These are phyloP conservation scores for Mycosphaerella sp. DNA, from an alignment of 2,329 filamentous ascomycete genomes.

Conservation along the genomic window DNA sequence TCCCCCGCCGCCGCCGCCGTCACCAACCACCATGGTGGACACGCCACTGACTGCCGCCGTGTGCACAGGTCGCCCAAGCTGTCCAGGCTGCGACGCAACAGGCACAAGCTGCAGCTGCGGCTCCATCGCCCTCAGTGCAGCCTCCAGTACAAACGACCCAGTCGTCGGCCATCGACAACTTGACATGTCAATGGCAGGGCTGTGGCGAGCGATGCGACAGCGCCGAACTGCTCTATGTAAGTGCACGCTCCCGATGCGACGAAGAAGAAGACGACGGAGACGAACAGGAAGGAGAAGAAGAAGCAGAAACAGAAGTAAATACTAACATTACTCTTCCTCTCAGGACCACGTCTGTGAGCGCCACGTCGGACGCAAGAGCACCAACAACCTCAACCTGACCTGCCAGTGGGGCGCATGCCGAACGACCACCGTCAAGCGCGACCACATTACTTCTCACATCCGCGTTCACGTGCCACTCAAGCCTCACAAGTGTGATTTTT, in stretches of 20 bases:
- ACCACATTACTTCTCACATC: conserved; percentile 98
- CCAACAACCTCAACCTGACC: conserved; percentile 95
- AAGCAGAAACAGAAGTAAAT: background rate
- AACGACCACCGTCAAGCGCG: conserved; percentile 95
- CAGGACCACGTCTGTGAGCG: conserved; percentile 98
- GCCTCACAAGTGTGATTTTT: conserved; percentile 98
- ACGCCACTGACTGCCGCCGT: background rate
- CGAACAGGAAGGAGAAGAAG: too few relatives aligned
- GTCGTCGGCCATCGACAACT: conserved; percentile 39
- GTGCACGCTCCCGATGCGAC: conserved; percentile 20
- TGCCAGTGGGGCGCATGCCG: conserved; percentile 96
- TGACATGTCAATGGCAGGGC: conserved; percentile 56
- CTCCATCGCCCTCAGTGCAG: conserved; percentile 29
- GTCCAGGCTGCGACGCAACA: conserved; percentile 29
- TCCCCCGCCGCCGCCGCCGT: too few relatives aligned
- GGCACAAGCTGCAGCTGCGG: conserved; percentile 24
- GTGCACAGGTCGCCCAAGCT: conserved; percentile 27
- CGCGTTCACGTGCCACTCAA: conserved; percentile 98
- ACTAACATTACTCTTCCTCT: conserved; percentile 2
- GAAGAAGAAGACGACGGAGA: background rate
- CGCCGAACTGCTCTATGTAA: conserved; percentile 58
- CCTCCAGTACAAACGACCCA: conserved; percentile 26
- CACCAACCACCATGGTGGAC: background rate
- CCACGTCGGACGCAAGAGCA: conserved; percentile 97
- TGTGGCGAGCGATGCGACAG: conserved; percentile 55